A percentile compares a stretch with the other conserved stretches of the same genome.
Conservation (phyloP, 352 stramenopile species). For the Phytophthora cactorum region DNA sequence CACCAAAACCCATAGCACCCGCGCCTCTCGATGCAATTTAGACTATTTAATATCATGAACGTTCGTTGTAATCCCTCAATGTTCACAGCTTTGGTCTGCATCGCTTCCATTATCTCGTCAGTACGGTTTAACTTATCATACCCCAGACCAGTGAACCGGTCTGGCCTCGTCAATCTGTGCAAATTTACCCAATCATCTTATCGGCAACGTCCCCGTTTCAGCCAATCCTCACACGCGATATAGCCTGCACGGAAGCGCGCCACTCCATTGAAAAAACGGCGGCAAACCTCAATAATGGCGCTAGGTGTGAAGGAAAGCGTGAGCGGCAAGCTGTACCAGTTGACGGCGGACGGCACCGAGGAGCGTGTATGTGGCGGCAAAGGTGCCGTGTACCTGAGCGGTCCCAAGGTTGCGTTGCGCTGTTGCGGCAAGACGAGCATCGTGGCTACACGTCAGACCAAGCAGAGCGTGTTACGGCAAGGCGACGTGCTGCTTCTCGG, state of each 20-base stretch:
- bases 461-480: constrained; percentile 77
- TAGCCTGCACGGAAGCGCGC: neutral
- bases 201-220: neutral
- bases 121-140: too few species aligned
- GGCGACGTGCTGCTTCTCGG: constrained; percentile 77
- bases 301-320: constrained; percentile 80
- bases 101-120: too few species aligned
- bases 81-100: too few species aligned
- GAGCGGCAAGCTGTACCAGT: constrained; percentile 58
- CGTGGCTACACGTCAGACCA: constrained; percentile 71
- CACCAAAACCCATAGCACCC: constrained; percentile 23
- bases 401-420: constrained; percentile 70
- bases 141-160: too few species aligned
- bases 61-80: constrained; percentile 4
- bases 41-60: constrained; percentile 39
- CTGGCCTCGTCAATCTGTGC: too few species aligned
- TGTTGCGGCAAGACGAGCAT: constrained; percentile 82
- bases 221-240: neutral
- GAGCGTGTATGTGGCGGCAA: constrained; percentile 72
- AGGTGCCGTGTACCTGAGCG: constrained; percentile 71
- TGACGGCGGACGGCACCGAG: constrained; percentile 58
- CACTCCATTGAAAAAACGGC: constrained; percentile 18
- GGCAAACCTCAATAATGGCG: constrained; percentile 31
- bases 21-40: constrained; percentile 16
- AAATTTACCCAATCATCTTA: constrained; percentile 1